A percentile compares a stretch with the other conserved stretches of the same genome.
Conservation (phyloP, 441 rosid genomes). For the Gossypium lobatum region DNA sequence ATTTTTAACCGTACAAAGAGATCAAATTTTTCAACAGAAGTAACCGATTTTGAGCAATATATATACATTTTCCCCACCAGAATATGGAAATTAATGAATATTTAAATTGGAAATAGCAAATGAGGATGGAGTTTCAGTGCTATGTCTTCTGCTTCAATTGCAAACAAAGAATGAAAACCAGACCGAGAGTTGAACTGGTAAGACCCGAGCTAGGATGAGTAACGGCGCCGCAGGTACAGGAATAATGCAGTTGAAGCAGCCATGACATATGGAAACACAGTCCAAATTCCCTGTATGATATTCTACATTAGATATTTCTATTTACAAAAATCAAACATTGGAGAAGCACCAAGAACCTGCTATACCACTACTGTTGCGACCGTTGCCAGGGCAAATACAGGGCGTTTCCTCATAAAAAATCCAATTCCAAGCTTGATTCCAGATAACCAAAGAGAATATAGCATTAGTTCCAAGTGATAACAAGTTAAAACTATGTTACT, state of each 20-base stretch:
- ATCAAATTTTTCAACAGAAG: no score
- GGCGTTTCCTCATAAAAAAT: constrained; percentile 64
- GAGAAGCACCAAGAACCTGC: background rate
- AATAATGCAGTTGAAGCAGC: constrained; percentile 71
- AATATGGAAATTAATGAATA: background rate
- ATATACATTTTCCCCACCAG: no score
- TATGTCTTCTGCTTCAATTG: background rate
- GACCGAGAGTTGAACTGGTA: background rate
- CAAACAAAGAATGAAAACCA: background rate
- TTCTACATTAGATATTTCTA: constrained; percentile 13
- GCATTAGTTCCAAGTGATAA: constrained; percentile 13
- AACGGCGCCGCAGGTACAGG: constrained; percentile 35
- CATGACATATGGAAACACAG: constrained; percentile 53
- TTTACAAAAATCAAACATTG: background rate
- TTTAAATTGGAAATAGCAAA: background rate
- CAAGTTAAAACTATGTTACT: background rate
- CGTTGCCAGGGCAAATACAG: constrained; percentile 67
- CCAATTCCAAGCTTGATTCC: constrained; percentile 58
- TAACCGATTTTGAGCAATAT: no score
- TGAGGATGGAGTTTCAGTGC: constrained; percentile 20
- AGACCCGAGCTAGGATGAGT: constrained; percentile 27
- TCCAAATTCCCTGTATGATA: constrained; percentile 69
- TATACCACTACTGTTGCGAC: constrained; percentile 79
- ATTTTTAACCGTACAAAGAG: no score
- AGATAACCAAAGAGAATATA: background rate